Evolutionary conservation across 495 filamentous ascomycete species (phyloP), one percentile per base, ranked within the genome.

Genomic region (Daldinia caldariorum): DNA sequence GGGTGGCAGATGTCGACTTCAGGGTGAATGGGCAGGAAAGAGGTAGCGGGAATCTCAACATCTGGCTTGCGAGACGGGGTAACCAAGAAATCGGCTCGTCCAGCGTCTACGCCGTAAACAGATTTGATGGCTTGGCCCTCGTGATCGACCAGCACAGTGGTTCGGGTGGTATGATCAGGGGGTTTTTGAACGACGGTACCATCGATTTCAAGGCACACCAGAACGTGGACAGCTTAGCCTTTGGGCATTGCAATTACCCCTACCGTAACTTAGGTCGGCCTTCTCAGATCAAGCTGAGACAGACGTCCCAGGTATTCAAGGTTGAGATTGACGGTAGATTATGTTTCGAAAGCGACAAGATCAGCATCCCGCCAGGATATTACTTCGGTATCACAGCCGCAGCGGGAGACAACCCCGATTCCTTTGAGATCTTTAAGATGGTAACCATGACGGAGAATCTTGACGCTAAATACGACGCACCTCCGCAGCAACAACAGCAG

Each of bases 221-320:
- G 65, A 90, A 86, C 71, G 89, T 97, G 4, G 94, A 97, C 79
- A 89, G 84, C 68, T 84, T 97, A 49, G 92, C 96, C 35, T 99
- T 99, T 76, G 95, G 93, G 26, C 92, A 97, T 79, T 99, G 95
- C 82, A 87, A 90, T 69, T 97, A 94, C 74, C 72, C 88, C 35
- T 99, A 97, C 83, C 91, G 95, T 58, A 99, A 99, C 80, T 83
- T 95, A 20, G 95, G 95, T 14, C 88, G 92, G 10, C 89, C 93
- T 34, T 91, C 90, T 43, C 84, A 91, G 60, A 79, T 99, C 61
- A 89, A 90, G 75, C 71, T 99, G 72, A 87, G 85, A 71, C 90
- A 93, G 65, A 84, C 82, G 49, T 82, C 86, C 32, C 81, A 82
- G 58, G 82, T 82, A 34, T 90, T 99, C 73, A 85, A 88, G 71